Percentiles rank a stretch among this genome's conserved stretches.
Evolutionary conservation across 1,284 basidiomycete genomes (phyloP).

Genomic region (Hemileia vastatrix): DNA sequence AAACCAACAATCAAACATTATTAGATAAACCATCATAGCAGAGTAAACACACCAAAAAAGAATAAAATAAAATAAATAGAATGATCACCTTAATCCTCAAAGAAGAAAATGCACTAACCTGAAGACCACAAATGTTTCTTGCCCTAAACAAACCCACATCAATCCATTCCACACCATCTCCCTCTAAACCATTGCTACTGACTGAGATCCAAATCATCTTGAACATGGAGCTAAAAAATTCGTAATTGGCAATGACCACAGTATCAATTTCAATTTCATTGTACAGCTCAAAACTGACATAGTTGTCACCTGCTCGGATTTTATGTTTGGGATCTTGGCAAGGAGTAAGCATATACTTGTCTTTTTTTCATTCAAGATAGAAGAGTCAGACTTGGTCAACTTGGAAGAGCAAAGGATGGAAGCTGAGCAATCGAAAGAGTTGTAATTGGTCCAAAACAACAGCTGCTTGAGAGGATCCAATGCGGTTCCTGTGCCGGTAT

Average conservation of each 20-base stretch:
- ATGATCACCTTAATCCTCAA: too few relatives aligned
- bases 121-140: constrained; percentile 79
- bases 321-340: constrained; percentile 52
- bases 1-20: too few relatives aligned
- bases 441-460: constrained; percentile 79
- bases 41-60: not conserved
- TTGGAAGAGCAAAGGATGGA: constrained; percentile 75
- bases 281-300: constrained; percentile 87
- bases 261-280: constrained; percentile 95
- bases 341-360: constrained; percentile 93
- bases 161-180: constrained; percentile 46
- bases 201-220: constrained; percentile 68
- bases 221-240: constrained; percentile 96
- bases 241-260: constrained; percentile 88
- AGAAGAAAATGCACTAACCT: constrained; percentile 52
- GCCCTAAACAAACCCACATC: constrained; percentile 65
- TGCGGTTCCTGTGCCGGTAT: not conserved
- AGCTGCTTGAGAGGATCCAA: constrained; percentile 31
- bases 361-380: constrained; percentile 77
- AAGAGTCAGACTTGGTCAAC: constrained; percentile 67
- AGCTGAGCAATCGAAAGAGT: constrained; percentile 81
- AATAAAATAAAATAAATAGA: not conserved
- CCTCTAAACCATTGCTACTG: constrained; percentile 30
- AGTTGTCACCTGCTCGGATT: constrained; percentile 52
- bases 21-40: too few relatives aligned